Base-by-base conservation (phyloP, 805 yeast species). In the Candida nanaspora region DNA sequence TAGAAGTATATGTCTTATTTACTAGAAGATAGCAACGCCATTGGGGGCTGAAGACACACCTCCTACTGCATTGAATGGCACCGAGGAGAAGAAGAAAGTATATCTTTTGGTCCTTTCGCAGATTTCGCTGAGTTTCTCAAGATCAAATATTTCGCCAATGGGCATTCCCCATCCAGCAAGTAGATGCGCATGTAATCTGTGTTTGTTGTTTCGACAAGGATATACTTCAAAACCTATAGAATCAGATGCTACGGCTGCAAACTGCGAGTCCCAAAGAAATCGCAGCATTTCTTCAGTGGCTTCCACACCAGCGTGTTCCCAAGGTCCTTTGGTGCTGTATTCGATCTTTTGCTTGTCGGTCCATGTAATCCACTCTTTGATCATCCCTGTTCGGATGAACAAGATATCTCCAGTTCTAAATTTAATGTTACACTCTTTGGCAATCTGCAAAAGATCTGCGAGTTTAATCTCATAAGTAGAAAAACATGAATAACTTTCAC, bases 11-110 rank as follows among this genome's bases (percentile, higher is more conserved):
- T n/a, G n/a, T n/a, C n/a, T n/a, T n/a, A n/a, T n/a, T n/a, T n/a
- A n/a, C n/a, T n/a, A n/a, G n/a, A 46, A 46, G 5, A 46, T 46
- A 23, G 72, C 76, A 10, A 73, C 72, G 2, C 79, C 74, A 49
- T 75, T 72, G 2, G 66, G 62, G 8, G 59, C 47, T 11, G 65
- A 50, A 14, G 65, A 57, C 3, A 62, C 63, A 21, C 65, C 66
- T 13, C 65, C 65, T 6, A 51, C 51, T 7, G 56, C 53, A 34
- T 62, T 59, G 40, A 57, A 46, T 19, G 66, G 66, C 14, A 57
- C 62, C 23, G 53, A 46, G 11, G 61, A 48, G 36, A 61, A 48
- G 48, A 61, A 49, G 50, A 61, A 62, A 6, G 56, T 42, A 42
- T 51, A 61, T 35, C 60, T 47, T 18, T 47, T 47, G 23, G 42